These are phyloP conservation scores for Russula olivacea DNA, from an alignment of 768 basidiomycete genomes.

Conservation along the genomic window DNA sequence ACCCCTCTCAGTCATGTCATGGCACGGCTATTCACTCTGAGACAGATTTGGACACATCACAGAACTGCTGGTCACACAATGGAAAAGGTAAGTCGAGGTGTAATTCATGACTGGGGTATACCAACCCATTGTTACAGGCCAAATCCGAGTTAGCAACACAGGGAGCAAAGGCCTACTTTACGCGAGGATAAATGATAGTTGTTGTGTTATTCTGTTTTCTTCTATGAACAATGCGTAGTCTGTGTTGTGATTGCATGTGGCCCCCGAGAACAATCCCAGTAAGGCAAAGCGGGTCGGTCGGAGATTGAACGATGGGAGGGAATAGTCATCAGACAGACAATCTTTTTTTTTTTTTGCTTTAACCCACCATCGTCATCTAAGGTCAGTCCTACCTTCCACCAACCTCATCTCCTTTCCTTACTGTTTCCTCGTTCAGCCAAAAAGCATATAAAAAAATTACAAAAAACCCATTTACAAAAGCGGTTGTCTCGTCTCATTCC, in stretches of 20 bases:
- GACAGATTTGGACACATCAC: slow-evolving; percentile 71
- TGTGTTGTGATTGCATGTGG: slow-evolving; percentile 1
- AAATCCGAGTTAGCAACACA: slow-evolving; percentile 77
- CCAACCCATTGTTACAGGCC: slow-evolving; percentile 44
- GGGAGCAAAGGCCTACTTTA: slow-evolving; percentile 86
- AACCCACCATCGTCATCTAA: slow-evolving; percentile 60
- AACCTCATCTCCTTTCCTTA: slow-evolving; percentile 21
- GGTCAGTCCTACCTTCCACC: slow-evolving; percentile 36
- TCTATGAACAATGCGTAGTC: slow-evolving; percentile 3
- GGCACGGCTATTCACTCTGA: background rate
- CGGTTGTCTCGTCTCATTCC: slow-evolving; percentile 71
- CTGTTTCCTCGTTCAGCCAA: slow-evolving; percentile 31
- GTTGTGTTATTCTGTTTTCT: slow-evolving; percentile 11
- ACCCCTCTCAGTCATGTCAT: slow-evolving; percentile 27
- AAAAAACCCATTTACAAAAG: slow-evolving; percentile 62
- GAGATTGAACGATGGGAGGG: slow-evolving; percentile 35
- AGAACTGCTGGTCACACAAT: slow-evolving; percentile 81
- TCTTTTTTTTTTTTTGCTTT: slow-evolving; percentile 38
- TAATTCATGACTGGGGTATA: slow-evolving; percentile 12
- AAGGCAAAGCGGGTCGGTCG: slow-evolving; percentile 27
- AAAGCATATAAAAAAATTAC: slow-evolving; percentile 54
- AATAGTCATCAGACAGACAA: slow-evolving; percentile 22
- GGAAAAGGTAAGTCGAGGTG: slow-evolving; percentile 53
- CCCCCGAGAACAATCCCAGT: background rate
- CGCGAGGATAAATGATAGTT: slow-evolving; percentile 53